Evolutionary conservation across 768 basidiomycete species (phyloP).

Genomic region (Boletus patriciae): DNA sequence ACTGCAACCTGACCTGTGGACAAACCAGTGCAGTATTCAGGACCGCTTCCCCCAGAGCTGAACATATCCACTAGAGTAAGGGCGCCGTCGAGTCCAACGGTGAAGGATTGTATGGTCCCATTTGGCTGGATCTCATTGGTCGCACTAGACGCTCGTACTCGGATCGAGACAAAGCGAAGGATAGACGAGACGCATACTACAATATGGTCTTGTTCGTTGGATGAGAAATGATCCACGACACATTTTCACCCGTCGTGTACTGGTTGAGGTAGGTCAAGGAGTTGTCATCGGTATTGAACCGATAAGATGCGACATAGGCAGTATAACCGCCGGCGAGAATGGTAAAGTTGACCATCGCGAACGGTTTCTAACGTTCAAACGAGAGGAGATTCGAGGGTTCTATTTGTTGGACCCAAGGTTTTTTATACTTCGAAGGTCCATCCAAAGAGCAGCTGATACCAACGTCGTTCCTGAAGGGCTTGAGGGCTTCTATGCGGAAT

Average conservation of each 20-base stretch:
- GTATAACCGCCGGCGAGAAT: conserved; percentile 69
- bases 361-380: too few relatives aligned
- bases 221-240: conserved; percentile 62
- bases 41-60: conserved; percentile 49
- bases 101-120: conserved; percentile 57
- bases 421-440: too few relatives aligned
- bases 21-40: conserved; percentile 52
- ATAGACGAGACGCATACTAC: conserved; percentile 48
- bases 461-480: too few relatives aligned
- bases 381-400: too few relatives aligned
- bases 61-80: conserved; percentile 48
- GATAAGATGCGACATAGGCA: conserved; percentile 60
- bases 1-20: conserved; percentile 59
- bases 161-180: not conserved
- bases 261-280: conserved; percentile 48
- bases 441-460: too few relatives aligned
- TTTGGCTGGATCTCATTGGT: conserved; percentile 50
- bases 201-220: conserved; percentile 58
- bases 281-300: conserved; percentile 53
- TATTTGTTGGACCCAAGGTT: too few relatives aligned
- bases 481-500: too few relatives aligned
- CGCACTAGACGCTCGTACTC: conserved; percentile 40
- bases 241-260: conserved; percentile 43
- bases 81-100: conserved; percentile 43
- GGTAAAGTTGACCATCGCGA: conserved; percentile 61